Percentiles rank a stretch among this genome's conserved stretches.
Evolutionary conservation across 768 basidiomycete genomes (phyloP).

Genomic region (Auricularia heimuer): DNA sequence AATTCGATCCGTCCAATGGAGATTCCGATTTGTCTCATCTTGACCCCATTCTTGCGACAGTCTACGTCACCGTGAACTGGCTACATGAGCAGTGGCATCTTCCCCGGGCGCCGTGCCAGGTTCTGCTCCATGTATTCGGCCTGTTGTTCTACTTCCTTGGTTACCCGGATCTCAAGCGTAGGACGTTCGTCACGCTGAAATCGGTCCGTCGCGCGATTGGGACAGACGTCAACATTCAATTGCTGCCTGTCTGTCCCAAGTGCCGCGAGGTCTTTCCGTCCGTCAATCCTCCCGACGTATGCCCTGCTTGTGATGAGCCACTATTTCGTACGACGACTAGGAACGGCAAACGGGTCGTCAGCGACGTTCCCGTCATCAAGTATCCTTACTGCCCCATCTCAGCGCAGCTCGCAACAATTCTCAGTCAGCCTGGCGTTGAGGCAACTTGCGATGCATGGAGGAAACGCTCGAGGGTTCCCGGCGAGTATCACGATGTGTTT

Average conservation of each 20-base stretch:
- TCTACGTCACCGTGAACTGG: not conserved
- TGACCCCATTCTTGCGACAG: not conserved
- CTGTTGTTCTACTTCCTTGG: not conserved
- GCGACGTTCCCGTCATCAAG: not conserved
- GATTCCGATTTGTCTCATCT: no score
- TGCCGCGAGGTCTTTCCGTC: conserved; percentile 16
- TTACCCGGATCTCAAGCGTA: not conserved
- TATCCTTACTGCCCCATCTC: not conserved
- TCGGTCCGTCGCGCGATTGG: conserved; percentile 12
- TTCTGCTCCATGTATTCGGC: not conserved
- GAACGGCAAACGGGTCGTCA: no score
- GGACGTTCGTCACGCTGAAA: conserved; percentile 12
- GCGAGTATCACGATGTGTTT: conserved; percentile 18
- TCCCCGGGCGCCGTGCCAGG: not conserved
- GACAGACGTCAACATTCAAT: conserved; percentile 11
- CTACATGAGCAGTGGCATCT: not conserved
- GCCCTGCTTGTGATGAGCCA: conserved; percentile 12
- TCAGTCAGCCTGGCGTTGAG: conserved; percentile 16
- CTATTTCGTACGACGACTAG: not conserved
- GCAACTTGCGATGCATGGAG: conserved; percentile 15
- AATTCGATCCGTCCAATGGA: not conserved
- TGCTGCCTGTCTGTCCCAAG: conserved; percentile 16
- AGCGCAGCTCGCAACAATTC: not conserved
- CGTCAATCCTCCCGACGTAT: conserved; percentile 4
- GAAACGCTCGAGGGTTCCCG: not conserved